phyloP scores from a whole-genome alignment of 2,329 filamentous ascomycete species.

The Thyridium curvatum region DNA sequence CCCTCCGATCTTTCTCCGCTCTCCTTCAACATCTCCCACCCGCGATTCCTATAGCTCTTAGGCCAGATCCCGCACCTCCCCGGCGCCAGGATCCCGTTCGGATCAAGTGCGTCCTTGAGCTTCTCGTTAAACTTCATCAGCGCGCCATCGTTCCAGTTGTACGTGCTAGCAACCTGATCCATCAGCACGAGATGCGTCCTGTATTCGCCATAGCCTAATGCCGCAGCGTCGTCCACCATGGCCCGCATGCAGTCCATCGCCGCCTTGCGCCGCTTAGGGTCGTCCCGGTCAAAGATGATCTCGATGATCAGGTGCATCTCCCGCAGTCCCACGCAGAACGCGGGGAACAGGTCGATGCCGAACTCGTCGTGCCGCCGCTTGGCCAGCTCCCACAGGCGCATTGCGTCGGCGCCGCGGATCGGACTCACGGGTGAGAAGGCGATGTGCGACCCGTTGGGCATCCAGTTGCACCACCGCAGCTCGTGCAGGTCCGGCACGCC shows the following conservation, averaged over 20 bases:
- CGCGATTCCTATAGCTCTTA: constrained; percentile 20
- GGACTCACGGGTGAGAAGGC: constrained; percentile 38
- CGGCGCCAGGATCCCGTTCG: constrained; percentile 24
- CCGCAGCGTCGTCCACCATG: constrained; percentile 29
- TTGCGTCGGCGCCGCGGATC: constrained; percentile 33
- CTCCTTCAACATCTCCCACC: constrained; percentile 27
- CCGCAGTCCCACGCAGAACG: constrained; percentile 29
- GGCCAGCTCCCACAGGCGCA: constrained; percentile 26
- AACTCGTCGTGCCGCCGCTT: constrained; percentile 23
- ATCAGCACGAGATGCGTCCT: constrained; percentile 36
- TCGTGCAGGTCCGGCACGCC: constrained; percentile 18
- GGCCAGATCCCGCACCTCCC: constrained; percentile 25
- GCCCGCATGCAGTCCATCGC: constrained; percentile 19
- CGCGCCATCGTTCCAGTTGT: constrained; percentile 32
- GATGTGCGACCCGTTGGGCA: constrained; percentile 35
- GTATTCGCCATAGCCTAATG: constrained; percentile 34
- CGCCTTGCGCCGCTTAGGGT: constrained; percentile 13
- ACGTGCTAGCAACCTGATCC: constrained; percentile 35
- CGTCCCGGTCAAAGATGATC: constrained; percentile 22
- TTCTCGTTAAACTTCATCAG: constrained; percentile 32
- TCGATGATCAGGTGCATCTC: constrained; percentile 26
- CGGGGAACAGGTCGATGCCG: constrained; percentile 31
- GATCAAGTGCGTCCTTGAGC: constrained; percentile 35
- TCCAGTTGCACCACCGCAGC: constrained; percentile 32
- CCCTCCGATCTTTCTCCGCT: constrained; percentile 23